Percentiles rank a stretch among this genome's conserved stretches.
These are phyloP conservation scores for Colletotrichum falcatum DNA, from an alignment of 2,329 filamentous ascomycete species.

Conservation along the genomic window DNA sequence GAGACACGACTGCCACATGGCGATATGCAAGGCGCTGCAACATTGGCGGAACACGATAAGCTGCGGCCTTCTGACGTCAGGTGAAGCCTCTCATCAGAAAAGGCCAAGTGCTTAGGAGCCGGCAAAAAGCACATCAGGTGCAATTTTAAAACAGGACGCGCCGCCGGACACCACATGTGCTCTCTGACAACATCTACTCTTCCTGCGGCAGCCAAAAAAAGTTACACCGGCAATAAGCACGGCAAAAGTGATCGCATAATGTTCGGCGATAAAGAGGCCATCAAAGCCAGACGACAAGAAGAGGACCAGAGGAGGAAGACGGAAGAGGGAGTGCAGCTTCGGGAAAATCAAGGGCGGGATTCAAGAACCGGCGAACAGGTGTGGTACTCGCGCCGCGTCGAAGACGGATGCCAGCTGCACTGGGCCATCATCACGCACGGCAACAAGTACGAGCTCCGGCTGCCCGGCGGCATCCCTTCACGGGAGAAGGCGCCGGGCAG, in stretches of 20 bases:
- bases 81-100: not conserved
- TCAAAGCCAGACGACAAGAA: not conserved
- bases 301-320: not conserved
- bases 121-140: no score
- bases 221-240: no score
- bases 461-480: not conserved
- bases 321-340: not conserved
- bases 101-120: not conserved
- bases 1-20: not conserved
- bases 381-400: conserved; percentile 12
- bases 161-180: no score
- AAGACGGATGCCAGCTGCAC: conserved; percentile 1
- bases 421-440: conserved; percentile 12
- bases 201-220: no score
- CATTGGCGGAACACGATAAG: not conserved
- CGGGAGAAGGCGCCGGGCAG: not conserved
- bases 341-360: not conserved
- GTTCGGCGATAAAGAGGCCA: not conserved
- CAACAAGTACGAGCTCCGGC: not conserved
- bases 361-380: conserved; percentile 8
- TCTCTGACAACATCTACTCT: no score
- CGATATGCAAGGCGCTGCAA: not conserved
- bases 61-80: not conserved
- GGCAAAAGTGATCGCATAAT: not conserved
- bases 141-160: not conserved